Conservation (phyloP, 2,329 filamentous ascomycete species). For the Colletotrichum lini region DNA sequence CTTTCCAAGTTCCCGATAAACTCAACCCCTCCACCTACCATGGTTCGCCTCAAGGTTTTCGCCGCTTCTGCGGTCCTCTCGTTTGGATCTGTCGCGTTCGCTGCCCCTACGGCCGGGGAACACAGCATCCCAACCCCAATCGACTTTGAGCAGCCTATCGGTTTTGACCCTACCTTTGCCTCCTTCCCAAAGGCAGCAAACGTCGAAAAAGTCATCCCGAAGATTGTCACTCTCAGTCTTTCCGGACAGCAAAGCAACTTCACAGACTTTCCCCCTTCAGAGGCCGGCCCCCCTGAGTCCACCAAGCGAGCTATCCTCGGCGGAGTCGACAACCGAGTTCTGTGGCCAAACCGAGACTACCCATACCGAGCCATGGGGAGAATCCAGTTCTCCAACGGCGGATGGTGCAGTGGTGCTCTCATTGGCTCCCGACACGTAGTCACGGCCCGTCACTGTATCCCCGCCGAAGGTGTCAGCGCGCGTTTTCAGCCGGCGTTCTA, state of each 20-base stretch:
- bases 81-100: not conserved
- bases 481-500: constrained; percentile 47
- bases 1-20: not conserved
- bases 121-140: constrained; percentile 9
- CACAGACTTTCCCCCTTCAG: constrained; percentile 21
- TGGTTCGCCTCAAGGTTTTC: constrained; percentile 6
- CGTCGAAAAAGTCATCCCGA: not conserved
- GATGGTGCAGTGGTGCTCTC: constrained; percentile 48
- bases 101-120: constrained; percentile 16
- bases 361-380: constrained; percentile 43
- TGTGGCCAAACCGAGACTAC: constrained; percentile 32
- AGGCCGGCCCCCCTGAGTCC: constrained; percentile 6
- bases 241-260: constrained; percentile 10
- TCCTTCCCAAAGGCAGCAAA: not conserved
- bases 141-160: constrained; percentile 16
- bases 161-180: constrained; percentile 8
- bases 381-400: constrained; percentile 44
- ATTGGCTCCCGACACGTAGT: constrained; percentile 50
- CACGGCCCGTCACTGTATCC: constrained; percentile 48
- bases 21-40: not conserved
- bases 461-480: constrained; percentile 40
- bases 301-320: constrained; percentile 31
- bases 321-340: constrained; percentile 25
- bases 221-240: constrained; percentile 12
- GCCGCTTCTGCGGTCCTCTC: constrained; percentile 12